A percentile compares a stretch with the other conserved stretches of the same genome.
Conservation (phyloP, 176 grass and related monocot genomes). For the Oryza brachyantha region DNA sequence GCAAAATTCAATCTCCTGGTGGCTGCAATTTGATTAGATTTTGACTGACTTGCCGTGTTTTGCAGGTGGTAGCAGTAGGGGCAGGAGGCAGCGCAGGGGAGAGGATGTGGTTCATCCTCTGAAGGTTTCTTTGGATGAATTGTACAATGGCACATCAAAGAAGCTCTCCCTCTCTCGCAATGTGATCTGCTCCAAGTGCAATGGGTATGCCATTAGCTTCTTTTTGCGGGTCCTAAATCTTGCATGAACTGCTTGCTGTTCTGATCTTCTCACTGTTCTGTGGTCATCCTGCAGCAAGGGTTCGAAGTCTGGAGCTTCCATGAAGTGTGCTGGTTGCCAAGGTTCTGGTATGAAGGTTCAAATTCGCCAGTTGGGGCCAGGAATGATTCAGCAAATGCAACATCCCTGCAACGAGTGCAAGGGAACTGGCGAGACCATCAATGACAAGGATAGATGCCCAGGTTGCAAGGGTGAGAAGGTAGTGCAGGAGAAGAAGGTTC, state of each 20-base stretch:
- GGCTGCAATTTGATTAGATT: too few relatives aligned
- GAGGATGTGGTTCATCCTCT: constrained; percentile 89
- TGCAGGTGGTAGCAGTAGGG: constrained; percentile 66
- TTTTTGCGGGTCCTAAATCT: neutral
- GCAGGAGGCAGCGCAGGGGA: constrained; percentile 71
- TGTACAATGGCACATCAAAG: constrained; percentile 84
- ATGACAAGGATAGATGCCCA: constrained; percentile 70
- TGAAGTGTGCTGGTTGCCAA: constrained; percentile 56
- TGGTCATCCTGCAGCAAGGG: constrained; percentile 54
- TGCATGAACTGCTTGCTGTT: neutral
- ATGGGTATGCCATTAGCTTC: constrained; percentile 34
- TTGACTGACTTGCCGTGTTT: neutral
- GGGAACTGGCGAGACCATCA: constrained; percentile 77
- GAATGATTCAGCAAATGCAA: constrained; percentile 94
- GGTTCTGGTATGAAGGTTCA: constrained; percentile 73
- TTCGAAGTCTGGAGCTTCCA: constrained; percentile 74
- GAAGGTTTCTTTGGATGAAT: constrained; percentile 70
- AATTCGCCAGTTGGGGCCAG: constrained; percentile 68
- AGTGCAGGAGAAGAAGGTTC: constrained; percentile 74
- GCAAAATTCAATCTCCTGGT: neutral
- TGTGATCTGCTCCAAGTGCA: constrained; percentile 76
- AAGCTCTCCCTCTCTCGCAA: constrained; percentile 83
- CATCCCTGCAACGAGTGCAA: constrained; percentile 81
- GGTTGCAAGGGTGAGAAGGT: constrained; percentile 84
- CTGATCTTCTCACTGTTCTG: neutral